Evolutionary conservation across 179 eudicot genomes (phyloP), one percentile per base, ranked within the genome.

Genomic region (Patellifolia procumbens): DNA sequence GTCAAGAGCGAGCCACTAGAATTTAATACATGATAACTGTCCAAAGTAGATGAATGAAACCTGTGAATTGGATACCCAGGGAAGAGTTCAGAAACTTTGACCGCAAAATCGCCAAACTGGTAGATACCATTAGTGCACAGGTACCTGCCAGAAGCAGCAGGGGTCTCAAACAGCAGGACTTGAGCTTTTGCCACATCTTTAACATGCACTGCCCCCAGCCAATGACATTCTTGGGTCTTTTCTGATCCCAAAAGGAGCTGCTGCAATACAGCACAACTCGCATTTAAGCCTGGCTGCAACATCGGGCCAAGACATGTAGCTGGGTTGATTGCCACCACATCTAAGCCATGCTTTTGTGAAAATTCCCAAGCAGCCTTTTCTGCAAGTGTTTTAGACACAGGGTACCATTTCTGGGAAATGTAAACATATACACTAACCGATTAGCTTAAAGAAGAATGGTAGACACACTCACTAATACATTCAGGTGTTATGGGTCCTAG

Each of bases 291-390:
- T 34, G 97, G 91, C 76, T 94, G 98, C 82, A 92, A 76, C 55
- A 92, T 87, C 15, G 88, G 84, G 46, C 98, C 98, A n/a, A 94
- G 90, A 77, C 96, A 92, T 11, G 97, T 92, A 3, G 89, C 82
- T 26, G 98, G 98, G 76, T 90, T 87, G 45, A 94, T 94, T 49
- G 89, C 90, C 34, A 94, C 92, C 10, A 94, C 73, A 24, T 92
- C 98, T 39, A 92, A 43, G 26, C 83, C 81, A 24, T 94, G 83
- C 74, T 86, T 84, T 79, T 85, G 76, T 2, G 96, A 86, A 74
- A 86, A 94, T 43, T 94, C 91, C 97, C 94, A 90, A n/a, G 97
- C 89, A 20, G 91, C 89, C 84, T 88, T 92, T 81, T 94, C 98
- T 7, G 97, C 97, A 11, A 89, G 77, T 61, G 96, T 94, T 82